Evolutionary conservation across 768 basidiomycete species (phyloP).

Genomic region (Lepiota venenata): DNA sequence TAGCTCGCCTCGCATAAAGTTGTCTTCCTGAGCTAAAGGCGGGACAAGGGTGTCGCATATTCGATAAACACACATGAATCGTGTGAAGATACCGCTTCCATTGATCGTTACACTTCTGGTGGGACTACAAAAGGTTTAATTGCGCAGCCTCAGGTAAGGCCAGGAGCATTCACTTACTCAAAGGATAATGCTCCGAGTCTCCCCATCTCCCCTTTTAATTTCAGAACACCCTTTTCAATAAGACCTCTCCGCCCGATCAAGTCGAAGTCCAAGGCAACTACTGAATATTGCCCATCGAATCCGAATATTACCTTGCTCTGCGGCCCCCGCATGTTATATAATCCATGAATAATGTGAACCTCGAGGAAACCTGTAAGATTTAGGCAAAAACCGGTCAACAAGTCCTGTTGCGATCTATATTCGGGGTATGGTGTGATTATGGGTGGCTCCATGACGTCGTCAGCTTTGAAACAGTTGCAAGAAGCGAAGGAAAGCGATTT

Average conservation of each 20-base stretch:
- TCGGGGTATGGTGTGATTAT: constrained; percentile 29
- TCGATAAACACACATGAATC: constrained; percentile 33
- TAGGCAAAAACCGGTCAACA: constrained; percentile 23
- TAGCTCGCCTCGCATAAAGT: constrained; percentile 49
- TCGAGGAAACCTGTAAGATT: constrained; percentile 30
- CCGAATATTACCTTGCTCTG: constrained; percentile 30
- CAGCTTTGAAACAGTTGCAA: background rate
- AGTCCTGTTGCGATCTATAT: constrained; percentile 28
- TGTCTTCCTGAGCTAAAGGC: background rate
- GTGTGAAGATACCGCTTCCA: constrained; percentile 30
- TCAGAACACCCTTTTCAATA: constrained; percentile 24
- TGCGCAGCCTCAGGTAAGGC: background rate
- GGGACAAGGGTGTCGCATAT: constrained; percentile 18
- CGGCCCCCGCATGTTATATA: constrained; percentile 18
- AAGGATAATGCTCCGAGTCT: constrained; percentile 33
- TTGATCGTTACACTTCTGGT: constrained; percentile 28
- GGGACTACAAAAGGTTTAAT: constrained; percentile 17
- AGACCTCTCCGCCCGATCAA: constrained; percentile 28
- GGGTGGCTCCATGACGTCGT: constrained; percentile 15
- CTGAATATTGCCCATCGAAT: constrained; percentile 50
- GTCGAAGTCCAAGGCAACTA: constrained; percentile 38
- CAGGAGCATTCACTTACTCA: constrained; percentile 19
- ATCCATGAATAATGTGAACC: constrained; percentile 30
- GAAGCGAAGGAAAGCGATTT: background rate
- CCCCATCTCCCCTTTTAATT: constrained; percentile 31